Conservation (phyloP, 1,284 basidiomycete genomes). For the Ganoderma sp. region DNA sequence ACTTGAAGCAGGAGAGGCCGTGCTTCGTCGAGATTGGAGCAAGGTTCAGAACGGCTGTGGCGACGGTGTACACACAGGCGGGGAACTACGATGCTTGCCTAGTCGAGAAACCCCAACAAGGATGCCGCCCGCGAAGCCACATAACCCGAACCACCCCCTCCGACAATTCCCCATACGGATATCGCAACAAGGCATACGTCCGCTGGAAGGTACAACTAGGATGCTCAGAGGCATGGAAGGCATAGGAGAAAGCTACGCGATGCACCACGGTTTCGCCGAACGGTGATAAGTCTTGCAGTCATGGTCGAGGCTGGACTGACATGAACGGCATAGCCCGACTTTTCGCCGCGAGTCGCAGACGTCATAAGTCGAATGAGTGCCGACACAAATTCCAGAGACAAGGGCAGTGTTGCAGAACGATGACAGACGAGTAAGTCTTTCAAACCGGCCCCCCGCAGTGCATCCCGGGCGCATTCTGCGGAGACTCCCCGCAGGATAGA, state of each 20-base stretch:
- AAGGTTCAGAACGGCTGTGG: constrained; percentile 13
- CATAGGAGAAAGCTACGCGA: not conserved
- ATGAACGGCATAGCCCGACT: constrained; percentile 24
- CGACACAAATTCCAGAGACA: not conserved
- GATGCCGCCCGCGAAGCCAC: constrained; percentile 14
- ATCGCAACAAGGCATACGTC: constrained; percentile 5
- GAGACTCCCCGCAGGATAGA: not conserved
- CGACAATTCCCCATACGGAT: constrained; percentile 27
- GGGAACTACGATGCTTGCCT: constrained; percentile 28
- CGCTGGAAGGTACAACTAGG: not conserved
- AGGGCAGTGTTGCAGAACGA: not conserved
- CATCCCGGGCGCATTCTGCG: not conserved
- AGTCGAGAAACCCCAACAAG: constrained; percentile 23
- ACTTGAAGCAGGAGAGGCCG: not conserved
- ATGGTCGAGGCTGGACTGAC: constrained; percentile 9
- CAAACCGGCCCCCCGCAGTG: not conserved
- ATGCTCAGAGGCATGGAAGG: not conserved
- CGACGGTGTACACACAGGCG: constrained; percentile 2
- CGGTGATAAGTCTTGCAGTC: constrained; percentile 8
- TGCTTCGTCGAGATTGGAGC: constrained; percentile 10
- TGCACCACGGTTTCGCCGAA: constrained; percentile 28
- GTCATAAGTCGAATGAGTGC: not conserved
- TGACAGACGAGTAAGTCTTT: not conserved
- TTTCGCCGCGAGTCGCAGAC: constrained; percentile 21
- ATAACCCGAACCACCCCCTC: constrained; percentile 11